These are phyloP conservation scores for Nicotiana rustica DNA, from an alignment of 305 asterid genomes.

Conservation along the genomic window DNA sequence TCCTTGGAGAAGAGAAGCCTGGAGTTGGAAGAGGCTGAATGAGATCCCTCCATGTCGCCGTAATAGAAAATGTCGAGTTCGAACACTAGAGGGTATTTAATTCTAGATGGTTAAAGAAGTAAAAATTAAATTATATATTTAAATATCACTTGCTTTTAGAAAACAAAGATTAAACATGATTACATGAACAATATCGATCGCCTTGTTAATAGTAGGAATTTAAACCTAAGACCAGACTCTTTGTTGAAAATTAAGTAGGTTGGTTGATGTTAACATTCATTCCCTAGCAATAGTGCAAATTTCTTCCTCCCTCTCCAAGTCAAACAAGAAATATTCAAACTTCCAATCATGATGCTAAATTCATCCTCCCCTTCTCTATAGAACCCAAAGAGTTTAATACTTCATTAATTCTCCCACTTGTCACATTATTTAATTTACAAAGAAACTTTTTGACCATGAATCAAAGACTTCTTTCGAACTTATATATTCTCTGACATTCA, in stretches of 20 bases:
- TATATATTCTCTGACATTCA: neutral
- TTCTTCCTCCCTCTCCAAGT: neutral
- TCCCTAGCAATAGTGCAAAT: conserved; percentile 8
- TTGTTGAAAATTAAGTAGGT: conserved; percentile 21
- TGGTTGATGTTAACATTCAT: neutral
- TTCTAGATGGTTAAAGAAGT: too few relatives aligned
- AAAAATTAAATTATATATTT: too few relatives aligned
- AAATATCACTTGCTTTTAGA: too few relatives aligned
- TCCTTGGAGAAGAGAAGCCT: too few relatives aligned
- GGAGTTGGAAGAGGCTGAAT: too few relatives aligned
- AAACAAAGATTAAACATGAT: too few relatives aligned
- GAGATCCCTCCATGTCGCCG: too few relatives aligned
- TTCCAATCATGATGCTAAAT: neutral
- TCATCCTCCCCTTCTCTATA: neutral
- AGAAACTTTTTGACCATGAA: conserved; percentile 24
- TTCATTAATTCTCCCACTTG: conserved; percentile 14
- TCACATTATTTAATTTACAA: neutral
- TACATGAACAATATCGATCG: too few relatives aligned
- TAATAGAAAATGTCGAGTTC: too few relatives aligned
- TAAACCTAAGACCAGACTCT: neutral
- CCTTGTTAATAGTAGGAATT: too few relatives aligned
- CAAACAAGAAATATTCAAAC: conserved; percentile 30
- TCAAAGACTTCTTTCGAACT: conserved; percentile 25
- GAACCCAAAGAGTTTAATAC: neutral
- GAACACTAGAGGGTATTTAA: too few relatives aligned